These are phyloP conservation scores for Entomortierella chlamydospora DNA, from an alignment of 192 early-diverging fungal genomes.

Conservation along the genomic window DNA sequence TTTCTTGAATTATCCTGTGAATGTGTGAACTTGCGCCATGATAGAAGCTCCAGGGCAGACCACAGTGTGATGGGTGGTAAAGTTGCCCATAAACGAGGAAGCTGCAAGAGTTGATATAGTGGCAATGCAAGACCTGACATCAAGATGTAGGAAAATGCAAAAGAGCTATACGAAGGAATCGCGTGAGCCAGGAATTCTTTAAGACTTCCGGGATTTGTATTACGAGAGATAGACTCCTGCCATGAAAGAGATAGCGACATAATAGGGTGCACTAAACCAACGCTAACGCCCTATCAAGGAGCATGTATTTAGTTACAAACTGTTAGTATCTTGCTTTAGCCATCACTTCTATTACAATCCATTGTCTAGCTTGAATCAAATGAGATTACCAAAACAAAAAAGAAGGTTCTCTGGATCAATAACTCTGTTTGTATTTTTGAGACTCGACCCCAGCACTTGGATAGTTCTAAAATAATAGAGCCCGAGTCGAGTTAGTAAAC, in stretches of 20 bases:
- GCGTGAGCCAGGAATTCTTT: constrained; percentile 22
- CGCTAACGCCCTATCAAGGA: constrained; percentile 9
- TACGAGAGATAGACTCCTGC: constrained; percentile 2
- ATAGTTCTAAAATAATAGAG: constrained; percentile 4
- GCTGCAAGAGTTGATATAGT: constrained; percentile 22
- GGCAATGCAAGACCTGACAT: constrained; percentile 14
- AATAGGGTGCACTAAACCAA: constrained; percentile 15
- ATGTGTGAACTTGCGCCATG: constrained; percentile 26
- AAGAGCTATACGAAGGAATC: constrained; percentile 40
- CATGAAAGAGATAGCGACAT: constrained; percentile 20
- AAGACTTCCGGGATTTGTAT: background rate
- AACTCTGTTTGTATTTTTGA: constrained; percentile 31
- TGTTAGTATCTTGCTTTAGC: too few species aligned
- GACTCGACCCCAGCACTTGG: constrained; percentile 25
- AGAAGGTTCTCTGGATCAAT: constrained; percentile 16
- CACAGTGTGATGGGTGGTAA: constrained; percentile 24
- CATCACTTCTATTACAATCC: too few species aligned
- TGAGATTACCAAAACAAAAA: constrained; percentile 15
- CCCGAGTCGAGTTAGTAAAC: too few species aligned
- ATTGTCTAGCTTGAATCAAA: too few species aligned
- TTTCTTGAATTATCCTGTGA: constrained; percentile 1
- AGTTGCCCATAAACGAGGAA: constrained; percentile 25
- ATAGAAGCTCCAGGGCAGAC: constrained; percentile 28
- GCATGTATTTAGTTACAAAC: background rate
- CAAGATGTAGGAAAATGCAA: constrained; percentile 24